A percentile compares a stretch with the other conserved stretches of the same genome.
Conservation (phyloP, 106 monocot genomes). For the Allium sativum region DNA sequence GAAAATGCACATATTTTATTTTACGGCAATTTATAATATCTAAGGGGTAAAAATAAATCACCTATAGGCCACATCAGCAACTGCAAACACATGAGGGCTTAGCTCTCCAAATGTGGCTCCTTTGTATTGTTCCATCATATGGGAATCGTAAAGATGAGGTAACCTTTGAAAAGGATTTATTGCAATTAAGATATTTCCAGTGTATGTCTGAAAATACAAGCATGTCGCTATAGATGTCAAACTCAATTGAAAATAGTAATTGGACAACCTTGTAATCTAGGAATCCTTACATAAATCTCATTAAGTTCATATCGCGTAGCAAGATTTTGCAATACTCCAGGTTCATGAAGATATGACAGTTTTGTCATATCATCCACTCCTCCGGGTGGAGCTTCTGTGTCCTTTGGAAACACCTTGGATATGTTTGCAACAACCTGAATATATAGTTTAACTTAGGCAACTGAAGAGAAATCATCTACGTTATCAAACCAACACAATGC, state of each 20-base stretch:
- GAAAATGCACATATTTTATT: too few relatives aligned
- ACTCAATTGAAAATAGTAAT: neutral
- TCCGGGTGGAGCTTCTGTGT: conserved; percentile 60
- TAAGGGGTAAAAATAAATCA: neutral
- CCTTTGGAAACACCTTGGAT: conserved; percentile 41
- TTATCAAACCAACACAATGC: neutral
- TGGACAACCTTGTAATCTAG: too few relatives aligned
- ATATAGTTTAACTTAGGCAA: neutral
- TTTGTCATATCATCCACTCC: conserved; percentile 70
- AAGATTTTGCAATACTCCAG: conserved; percentile 54
- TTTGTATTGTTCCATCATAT: conserved; percentile 48
- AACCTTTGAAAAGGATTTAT: conserved; percentile 46
- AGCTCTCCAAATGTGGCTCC: conserved; percentile 40
- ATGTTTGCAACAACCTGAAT: conserved; percentile 37
- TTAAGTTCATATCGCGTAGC: conserved; percentile 60
- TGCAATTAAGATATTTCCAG: conserved; percentile 42
- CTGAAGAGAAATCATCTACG: neutral
- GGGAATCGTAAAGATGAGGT: conserved; percentile 44
- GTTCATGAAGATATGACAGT: conserved; percentile 57
- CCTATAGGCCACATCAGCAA: conserved; percentile 47
- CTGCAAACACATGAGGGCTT: conserved; percentile 48
- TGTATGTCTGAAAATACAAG: conserved; percentile 30
- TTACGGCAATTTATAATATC: too few relatives aligned
- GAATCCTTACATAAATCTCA: conserved; percentile 48
- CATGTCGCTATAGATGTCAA: neutral